Conservation (phyloP, 225 moss, liverwort and hornwort genomes). For the Antitrichia curtipendula region DNA sequence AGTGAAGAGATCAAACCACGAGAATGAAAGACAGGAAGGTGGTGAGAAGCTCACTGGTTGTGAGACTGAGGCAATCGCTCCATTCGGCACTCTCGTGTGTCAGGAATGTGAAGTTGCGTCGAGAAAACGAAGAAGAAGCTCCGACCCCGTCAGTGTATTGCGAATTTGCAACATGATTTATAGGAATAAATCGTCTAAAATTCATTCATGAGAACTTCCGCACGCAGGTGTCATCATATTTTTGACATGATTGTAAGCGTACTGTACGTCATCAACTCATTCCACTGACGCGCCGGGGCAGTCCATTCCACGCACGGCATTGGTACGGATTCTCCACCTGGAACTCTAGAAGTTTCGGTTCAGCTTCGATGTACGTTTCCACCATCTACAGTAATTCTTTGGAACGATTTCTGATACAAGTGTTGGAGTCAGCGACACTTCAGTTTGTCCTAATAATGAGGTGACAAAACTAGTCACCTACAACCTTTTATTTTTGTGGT, state of each 20-base stretch:
- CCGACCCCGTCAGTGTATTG: not conserved
- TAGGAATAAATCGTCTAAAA: not conserved
- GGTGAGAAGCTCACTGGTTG: not conserved
- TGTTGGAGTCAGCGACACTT: too few relatives aligned
- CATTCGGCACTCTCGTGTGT: not conserved
- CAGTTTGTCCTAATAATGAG: too few relatives aligned
- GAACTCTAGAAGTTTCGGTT: not conserved
- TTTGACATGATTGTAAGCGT: not conserved
- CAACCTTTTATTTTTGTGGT: not conserved
- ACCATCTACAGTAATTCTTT: not conserved
- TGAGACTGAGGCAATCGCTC: not conserved
- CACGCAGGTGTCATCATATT: not conserved
- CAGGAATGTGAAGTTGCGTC: not conserved
- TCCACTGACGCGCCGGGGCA: not conserved
- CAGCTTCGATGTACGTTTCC: not conserved
- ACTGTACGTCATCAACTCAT: not conserved
- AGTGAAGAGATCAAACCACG: not conserved
- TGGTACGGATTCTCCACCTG: not conserved
- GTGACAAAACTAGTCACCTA: too few relatives aligned
- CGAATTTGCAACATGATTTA: not conserved
- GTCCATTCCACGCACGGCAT: not conserved
- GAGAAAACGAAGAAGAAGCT: not conserved
- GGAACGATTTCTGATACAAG: not conserved
- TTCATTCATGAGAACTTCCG: not conserved
- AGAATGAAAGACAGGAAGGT: not conserved